Conservation (phyloP, 352 stramenopile genomes). For the Thalassiosira ordinaria region DNA sequence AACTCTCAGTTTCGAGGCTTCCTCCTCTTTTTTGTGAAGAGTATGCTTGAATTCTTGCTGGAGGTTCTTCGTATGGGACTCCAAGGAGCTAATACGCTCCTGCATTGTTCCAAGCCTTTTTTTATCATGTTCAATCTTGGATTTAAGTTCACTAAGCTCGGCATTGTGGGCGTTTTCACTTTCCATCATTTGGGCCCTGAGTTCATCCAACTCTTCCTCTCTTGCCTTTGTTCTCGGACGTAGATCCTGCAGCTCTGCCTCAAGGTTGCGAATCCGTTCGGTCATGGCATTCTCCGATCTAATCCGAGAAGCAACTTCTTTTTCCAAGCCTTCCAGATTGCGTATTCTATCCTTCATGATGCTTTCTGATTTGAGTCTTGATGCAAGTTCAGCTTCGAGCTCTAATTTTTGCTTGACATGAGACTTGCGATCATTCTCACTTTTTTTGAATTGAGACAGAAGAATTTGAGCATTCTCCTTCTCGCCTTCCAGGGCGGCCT, state of each 20-base stretch:
- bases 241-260: slow-evolving; percentile 23
- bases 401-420: slow-evolving; percentile 27
- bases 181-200: slow-evolving; percentile 20
- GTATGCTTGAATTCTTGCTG: slow-evolving; percentile 45
- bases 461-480: slow-evolving; percentile 52
- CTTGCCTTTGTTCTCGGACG: neutral
- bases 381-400: slow-evolving; percentile 33
- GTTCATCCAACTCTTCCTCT: slow-evolving; percentile 20
- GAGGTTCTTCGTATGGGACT: slow-evolving; percentile 44
- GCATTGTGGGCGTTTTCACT: slow-evolving; percentile 13
- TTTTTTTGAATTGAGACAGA: slow-evolving; percentile 55
- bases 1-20: slow-evolving; percentile 52
- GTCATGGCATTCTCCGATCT: slow-evolving; percentile 43
- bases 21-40: slow-evolving; percentile 43
- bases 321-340: slow-evolving; percentile 25
- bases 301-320: slow-evolving; percentile 20
- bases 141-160: slow-evolving; percentile 33
- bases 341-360: slow-evolving; percentile 34
- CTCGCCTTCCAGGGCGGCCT: slow-evolving; percentile 44
- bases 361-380: slow-evolving; percentile 32
- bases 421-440: slow-evolving; percentile 46
- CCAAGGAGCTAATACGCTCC: slow-evolving; percentile 40
- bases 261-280: slow-evolving; percentile 36
- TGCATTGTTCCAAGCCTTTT: slow-evolving; percentile 25
- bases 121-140: slow-evolving; percentile 28